Conservation (phyloP, 345 rosid genomes). For the Microcos paniculata region DNA sequence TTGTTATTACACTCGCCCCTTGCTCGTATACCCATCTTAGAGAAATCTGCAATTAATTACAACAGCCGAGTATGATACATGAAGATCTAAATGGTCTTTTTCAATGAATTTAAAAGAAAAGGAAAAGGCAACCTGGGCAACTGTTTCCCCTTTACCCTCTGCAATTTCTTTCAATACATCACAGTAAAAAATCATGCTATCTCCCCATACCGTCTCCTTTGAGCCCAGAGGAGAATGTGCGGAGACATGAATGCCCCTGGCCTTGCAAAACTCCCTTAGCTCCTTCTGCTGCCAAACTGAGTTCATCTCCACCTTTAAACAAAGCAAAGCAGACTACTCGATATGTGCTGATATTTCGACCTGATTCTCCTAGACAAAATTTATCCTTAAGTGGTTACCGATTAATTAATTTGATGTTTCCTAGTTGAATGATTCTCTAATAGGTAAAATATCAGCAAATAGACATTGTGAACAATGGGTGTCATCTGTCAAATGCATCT, state of each 20-base stretch:
- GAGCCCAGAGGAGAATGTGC: conserved; percentile 73
- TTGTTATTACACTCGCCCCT: conserved; percentile 26
- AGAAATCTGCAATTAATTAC: conserved; percentile 15
- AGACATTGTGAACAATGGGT: no score
- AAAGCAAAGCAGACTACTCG: no score
- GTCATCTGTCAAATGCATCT: no score
- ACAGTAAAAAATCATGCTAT: conserved; percentile 39
- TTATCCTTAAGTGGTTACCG: no score
- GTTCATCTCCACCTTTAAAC: conserved; percentile 54
- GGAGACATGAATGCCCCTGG: conserved; percentile 43
- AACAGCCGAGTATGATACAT: not conserved
- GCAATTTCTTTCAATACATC: conserved; percentile 15
- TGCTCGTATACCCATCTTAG: conserved; percentile 35
- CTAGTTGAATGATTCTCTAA: no score
- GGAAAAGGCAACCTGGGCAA: not conserved
- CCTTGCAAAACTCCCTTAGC: conserved; percentile 58
- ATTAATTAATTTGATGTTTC: no score
- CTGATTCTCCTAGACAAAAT: no score
- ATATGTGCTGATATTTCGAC: no score
- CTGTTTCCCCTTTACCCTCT: not conserved
- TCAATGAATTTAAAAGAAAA: not conserved
- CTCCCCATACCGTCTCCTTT: conserved; percentile 61
- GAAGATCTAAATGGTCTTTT: not conserved
- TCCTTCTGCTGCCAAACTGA: conserved; percentile 79
- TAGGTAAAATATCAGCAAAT: no score